phyloP scores from a whole-genome alignment of 108 stramenopile genomes.

The Cyclotella kingstonii region DNA sequence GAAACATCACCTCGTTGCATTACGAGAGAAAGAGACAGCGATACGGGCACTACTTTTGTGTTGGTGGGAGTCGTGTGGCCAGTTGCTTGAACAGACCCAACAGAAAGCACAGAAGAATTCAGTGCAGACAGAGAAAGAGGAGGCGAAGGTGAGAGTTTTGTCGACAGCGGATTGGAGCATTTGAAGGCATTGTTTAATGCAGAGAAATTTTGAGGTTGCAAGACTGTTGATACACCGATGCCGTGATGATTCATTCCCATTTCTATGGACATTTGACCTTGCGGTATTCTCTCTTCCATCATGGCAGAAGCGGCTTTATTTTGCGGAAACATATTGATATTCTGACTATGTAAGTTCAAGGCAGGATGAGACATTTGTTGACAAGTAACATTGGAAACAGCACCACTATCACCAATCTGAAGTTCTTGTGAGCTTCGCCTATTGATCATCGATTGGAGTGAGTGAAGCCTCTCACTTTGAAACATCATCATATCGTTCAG shows the following conservation, averaged over 20 bases:
- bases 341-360: too few relatives aligned
- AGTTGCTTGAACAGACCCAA: not conserved
- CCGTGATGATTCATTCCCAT: too few relatives aligned
- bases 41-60: slow-evolving; percentile 24
- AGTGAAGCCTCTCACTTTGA: slow-evolving; percentile 33
- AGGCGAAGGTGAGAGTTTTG: not conserved
- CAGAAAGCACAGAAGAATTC: not conserved
- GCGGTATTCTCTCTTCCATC: too few relatives aligned
- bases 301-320: too few relatives aligned
- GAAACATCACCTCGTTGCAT: slow-evolving; percentile 21
- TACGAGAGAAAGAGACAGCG: slow-evolving; percentile 12
- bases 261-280: too few relatives aligned
- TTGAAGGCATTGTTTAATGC: too few relatives aligned
- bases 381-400: not conserved
- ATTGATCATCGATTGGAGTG: slow-evolving; percentile 27
- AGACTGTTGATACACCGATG: too few relatives aligned
- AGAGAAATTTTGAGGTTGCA: too few relatives aligned
- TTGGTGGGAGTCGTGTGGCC: not conserved
- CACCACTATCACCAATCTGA: not conserved
- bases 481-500: slow-evolving; percentile 30
- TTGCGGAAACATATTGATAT: too few relatives aligned
- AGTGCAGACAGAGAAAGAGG: not conserved
- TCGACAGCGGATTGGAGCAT: too few relatives aligned
- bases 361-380: too few relatives aligned
- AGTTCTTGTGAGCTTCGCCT: not conserved